Evolutionary conservation across 1,139 yeast species (phyloP), one percentile per base, ranked within the genome.

Genomic region (Geotrichum bryndzae): DNA sequence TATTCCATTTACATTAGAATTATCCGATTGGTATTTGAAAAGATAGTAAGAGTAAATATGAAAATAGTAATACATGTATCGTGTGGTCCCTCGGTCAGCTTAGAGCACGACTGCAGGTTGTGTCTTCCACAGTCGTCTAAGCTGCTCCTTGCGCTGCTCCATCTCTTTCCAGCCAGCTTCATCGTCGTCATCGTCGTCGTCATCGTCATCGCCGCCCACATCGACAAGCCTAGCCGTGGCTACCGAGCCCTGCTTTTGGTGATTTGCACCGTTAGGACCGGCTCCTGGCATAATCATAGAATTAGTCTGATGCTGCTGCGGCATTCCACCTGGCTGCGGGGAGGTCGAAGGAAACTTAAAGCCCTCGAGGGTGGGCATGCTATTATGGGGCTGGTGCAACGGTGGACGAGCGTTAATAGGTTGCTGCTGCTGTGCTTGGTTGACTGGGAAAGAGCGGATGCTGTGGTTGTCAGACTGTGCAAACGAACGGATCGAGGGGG

Each of bases 401-500:
- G 59, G 59, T 41, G 51, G 51, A 41, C 52, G 52, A 2, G 53
- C 50, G 18, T 27, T 25, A 11, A 15, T 45, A 5, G 48, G 48
- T 18, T 41, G 48, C 22, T 15, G 22, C 23, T 27, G 33, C 8
- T n/a, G 13, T 25, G 54, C 48, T 18, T 15, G 51, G 18, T 35
- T 60, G 55, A 57, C 65, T 15, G 60, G 57, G 48, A 33, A 63
- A 18, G 59, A 56, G n/a, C 56, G 52, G 18, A 57, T 31, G 69
- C 68, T 48, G 31, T 66, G 60, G 48, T 41, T 41, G 29, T 68
- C 71, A 7, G 70, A 66, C 50, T 65, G 66, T 3, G 69, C 63
- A 54, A 66, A 61, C 2, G 72, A 68, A 11, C 70, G 66, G 27
- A 68, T 61, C 1, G 71, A 68, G 3, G 67, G 65, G 3, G 72